phyloP scores from a whole-genome alignment of 768 basidiomycete genomes.

The Polyporus arcularius region DNA sequence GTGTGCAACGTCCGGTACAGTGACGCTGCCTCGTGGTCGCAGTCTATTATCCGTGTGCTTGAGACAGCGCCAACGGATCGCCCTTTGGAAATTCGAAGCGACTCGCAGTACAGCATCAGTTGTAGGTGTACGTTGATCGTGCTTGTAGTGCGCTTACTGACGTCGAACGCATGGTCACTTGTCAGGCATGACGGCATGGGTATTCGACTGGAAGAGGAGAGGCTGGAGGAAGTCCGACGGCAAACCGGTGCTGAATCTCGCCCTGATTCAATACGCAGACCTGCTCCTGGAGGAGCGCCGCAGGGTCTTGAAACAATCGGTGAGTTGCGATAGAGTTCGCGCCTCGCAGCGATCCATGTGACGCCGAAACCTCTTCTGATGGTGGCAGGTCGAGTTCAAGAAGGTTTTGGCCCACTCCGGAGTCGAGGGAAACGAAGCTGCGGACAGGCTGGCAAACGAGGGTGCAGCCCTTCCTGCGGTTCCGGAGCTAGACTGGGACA shows the following conservation, averaged over 20 bases:
- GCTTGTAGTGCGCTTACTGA: conserved; percentile 6
- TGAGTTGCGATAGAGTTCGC: conserved; percentile 33
- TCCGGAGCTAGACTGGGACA: conserved; percentile 62
- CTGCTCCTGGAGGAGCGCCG: conserved; percentile 58
- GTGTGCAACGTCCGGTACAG: not conserved
- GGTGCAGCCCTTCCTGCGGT: conserved; percentile 46
- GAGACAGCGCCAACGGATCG: conserved; percentile 63
- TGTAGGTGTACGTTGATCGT: conserved; percentile 46
- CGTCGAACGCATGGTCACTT: not conserved
- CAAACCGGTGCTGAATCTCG: conserved; percentile 65
- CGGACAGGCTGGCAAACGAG: conserved; percentile 70
- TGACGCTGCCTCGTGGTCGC: conserved; percentile 10
- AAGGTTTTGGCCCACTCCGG: conserved; percentile 68
- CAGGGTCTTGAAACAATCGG: conserved; percentile 47
- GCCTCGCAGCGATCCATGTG: not conserved
- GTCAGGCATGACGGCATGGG: conserved; percentile 67
- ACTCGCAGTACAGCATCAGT: conserved; percentile 80
- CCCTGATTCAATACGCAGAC: conserved; percentile 70
- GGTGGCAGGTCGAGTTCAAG: conserved; percentile 58
- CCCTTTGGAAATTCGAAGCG: conserved; percentile 74
- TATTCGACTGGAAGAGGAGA: conserved; percentile 60
- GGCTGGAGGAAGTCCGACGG: conserved; percentile 49
- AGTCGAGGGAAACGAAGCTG: conserved; percentile 80
- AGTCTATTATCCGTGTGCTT: conserved; percentile 87
- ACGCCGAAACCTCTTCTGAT: not conserved